A percentile compares a stretch with the other conserved stretches of the same genome.
phyloP scores from a whole-genome alignment of 495 filamentous ascomycete genomes.

The Tetracladium setigerum region DNA sequence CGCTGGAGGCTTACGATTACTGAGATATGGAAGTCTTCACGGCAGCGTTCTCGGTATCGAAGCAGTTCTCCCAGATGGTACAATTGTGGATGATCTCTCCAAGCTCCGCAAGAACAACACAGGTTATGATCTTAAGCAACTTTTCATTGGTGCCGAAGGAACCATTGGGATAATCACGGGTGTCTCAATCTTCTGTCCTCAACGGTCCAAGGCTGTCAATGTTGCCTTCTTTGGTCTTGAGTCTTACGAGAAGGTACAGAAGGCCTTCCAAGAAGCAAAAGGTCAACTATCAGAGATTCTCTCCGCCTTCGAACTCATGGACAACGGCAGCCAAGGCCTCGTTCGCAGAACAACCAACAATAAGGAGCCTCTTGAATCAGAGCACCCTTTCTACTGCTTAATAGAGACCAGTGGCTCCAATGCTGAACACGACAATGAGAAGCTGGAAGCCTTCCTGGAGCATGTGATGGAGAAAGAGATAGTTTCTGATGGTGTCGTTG shows the following conservation, averaged over 20 bases:
- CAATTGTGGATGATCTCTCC: slow-evolving; percentile 79
- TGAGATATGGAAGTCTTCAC: slow-evolving; percentile 91
- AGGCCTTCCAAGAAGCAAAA: slow-evolving; percentile 81
- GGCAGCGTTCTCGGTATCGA: slow-evolving; percentile 88
- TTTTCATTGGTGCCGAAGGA: slow-evolving; percentile 92
- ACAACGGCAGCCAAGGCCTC: slow-evolving; percentile 67
- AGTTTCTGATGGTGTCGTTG: slow-evolving; percentile 80
- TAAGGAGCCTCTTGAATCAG: slow-evolving; percentile 69
- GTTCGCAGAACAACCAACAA: slow-evolving; percentile 67
- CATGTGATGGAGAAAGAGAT: slow-evolving; percentile 78
- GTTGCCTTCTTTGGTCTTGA: slow-evolving; percentile 85
- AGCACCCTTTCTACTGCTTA: slow-evolving; percentile 90
- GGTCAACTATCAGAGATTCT: slow-evolving; percentile 86
- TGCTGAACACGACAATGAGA: slow-evolving; percentile 82
- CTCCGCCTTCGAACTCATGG: slow-evolving; percentile 97
- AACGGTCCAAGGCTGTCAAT: slow-evolving; percentile 74
- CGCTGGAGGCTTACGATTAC: slow-evolving; percentile 80
- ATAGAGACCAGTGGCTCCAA: slow-evolving; percentile 95
- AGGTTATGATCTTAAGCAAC: slow-evolving; percentile 94
- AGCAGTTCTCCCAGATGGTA: slow-evolving; percentile 87
- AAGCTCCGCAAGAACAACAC: slow-evolving; percentile 96
- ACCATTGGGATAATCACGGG: slow-evolving; percentile 92
- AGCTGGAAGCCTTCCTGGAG: slow-evolving; percentile 81
- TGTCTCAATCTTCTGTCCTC: slow-evolving; percentile 82
- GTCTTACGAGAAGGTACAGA: slow-evolving; percentile 76